phyloP scores from a whole-genome alignment of 441 rosid species.

The Melastoma candidum region DNA sequence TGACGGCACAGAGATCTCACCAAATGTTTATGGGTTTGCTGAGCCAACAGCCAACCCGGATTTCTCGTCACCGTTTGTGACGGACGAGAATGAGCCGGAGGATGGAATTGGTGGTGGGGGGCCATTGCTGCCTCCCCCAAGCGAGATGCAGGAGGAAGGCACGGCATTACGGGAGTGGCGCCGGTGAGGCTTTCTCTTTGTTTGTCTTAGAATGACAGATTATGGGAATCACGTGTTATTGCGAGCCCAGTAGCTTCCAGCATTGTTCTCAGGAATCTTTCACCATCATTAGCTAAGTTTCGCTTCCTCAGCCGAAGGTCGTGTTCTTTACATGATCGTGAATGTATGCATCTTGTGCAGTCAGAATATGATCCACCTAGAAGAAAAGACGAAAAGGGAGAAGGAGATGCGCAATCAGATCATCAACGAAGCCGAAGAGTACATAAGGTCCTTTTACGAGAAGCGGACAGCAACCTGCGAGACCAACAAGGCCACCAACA shows the following conservation, averaged over 20 bases:
- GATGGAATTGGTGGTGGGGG: slow-evolving; percentile 28
- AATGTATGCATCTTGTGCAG: slow-evolving; percentile 20
- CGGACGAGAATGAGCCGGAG: slow-evolving; percentile 14
- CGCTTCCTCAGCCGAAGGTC: too few relatives aligned
- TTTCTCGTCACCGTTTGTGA: slow-evolving; percentile 34
- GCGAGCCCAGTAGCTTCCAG: too few relatives aligned
- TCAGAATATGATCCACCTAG: slow-evolving; percentile 58
- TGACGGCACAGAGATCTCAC: slow-evolving; percentile 19
- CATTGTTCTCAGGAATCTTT: too few relatives aligned
- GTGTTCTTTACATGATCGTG: too few relatives aligned
- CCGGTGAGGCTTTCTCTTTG: slow-evolving; percentile 35
- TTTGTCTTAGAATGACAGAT: too few relatives aligned
- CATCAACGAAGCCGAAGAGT: slow-evolving; percentile 57
- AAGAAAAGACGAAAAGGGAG: slow-evolving; percentile 76
- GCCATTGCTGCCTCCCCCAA: slow-evolving; percentile 56
- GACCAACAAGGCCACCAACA: slow-evolving; percentile 44
- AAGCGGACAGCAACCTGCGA: slow-evolving; percentile 55
- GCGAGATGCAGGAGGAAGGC: slow-evolving; percentile 72
- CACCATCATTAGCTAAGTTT: too few relatives aligned
- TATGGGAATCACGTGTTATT: too few relatives aligned
- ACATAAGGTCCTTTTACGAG: slow-evolving; percentile 48
- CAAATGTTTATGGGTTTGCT: slow-evolving; percentile 40
- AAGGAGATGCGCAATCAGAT: slow-evolving; percentile 66
- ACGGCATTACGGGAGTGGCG: slow-evolving; percentile 75
- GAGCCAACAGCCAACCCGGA: slow-evolving; percentile 31